Evolutionary conservation across 306 rosid genomes (phyloP).

Genomic region (Begonia loranthoides): DNA sequence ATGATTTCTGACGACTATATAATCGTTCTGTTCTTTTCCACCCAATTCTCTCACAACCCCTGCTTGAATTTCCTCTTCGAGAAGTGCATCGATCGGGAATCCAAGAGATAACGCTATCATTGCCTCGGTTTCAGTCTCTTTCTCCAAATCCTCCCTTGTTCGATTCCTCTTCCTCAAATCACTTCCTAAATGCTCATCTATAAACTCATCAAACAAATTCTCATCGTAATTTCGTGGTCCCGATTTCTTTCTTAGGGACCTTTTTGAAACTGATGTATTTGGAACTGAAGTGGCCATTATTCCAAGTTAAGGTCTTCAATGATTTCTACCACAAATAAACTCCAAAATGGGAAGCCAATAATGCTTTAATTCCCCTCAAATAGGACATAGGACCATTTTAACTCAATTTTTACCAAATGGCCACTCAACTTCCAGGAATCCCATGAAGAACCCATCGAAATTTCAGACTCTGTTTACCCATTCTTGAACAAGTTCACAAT

Average conservation of each 20-base stretch:
- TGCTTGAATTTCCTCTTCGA: slow-evolving; percentile 63
- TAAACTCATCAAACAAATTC: slow-evolving; percentile 62
- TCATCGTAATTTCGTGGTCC: slow-evolving; percentile 49
- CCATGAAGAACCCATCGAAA: slow-evolving; percentile 3
- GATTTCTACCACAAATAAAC: slow-evolving; percentile 4
- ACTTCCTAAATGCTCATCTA: slow-evolving; percentile 58
- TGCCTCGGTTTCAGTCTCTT: slow-evolving; percentile 83
- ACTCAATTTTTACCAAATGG: background rate
- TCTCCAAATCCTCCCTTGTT: slow-evolving; percentile 57
- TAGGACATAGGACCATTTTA: background rate
- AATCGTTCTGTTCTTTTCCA: slow-evolving; percentile 90
- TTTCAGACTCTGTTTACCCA: background rate
- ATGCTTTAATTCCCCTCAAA: background rate
- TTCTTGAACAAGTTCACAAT: background rate
- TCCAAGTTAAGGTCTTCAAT: slow-evolving; percentile 7
- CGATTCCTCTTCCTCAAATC: slow-evolving; percentile 44
- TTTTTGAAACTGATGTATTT: slow-evolving; percentile 33
- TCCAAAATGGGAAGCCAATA: background rate
- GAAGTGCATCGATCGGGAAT: slow-evolving; percentile 72
- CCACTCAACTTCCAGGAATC: background rate
- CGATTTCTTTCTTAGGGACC: slow-evolving; percentile 55
- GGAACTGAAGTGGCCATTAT: slow-evolving; percentile 41
- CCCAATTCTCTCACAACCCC: slow-evolving; percentile 70
- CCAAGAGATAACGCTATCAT: slow-evolving; percentile 86
- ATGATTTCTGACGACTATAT: slow-evolving; percentile 84